phyloP scores from a whole-genome alignment of 1,139 yeast genomes.

The Hemisphaericaspora xylanilytica region DNA sequence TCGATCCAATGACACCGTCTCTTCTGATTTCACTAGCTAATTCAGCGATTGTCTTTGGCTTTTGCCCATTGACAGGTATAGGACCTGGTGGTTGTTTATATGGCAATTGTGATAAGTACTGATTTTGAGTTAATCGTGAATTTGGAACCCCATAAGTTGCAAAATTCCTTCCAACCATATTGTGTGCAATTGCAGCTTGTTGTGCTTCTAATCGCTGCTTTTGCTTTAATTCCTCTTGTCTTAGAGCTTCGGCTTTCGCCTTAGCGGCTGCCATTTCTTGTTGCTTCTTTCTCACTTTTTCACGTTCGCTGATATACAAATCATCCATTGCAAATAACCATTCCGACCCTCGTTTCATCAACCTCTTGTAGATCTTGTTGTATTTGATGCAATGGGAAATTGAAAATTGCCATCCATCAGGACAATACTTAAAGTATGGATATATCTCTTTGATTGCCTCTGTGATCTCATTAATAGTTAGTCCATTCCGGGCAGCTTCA shows the following conservation, averaged over 20 bases:
- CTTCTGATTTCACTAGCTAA: slow-evolving; percentile 54
- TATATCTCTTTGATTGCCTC: slow-evolving; percentile 82
- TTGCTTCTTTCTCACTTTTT: slow-evolving; percentile 67
- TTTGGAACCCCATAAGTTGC: slow-evolving; percentile 26
- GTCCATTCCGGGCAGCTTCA: slow-evolving; percentile 53
- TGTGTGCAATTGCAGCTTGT: slow-evolving; percentile 26
- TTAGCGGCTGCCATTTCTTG: slow-evolving; percentile 59
- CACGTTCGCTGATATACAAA: slow-evolving; percentile 76
- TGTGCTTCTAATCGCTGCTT: slow-evolving; percentile 35
- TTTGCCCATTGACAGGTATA: slow-evolving; percentile 18
- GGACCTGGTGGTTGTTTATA: slow-evolving; percentile 18
- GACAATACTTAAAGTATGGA: slow-evolving; percentile 90
- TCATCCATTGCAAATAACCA: slow-evolving; percentile 95
- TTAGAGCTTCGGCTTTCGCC: slow-evolving; percentile 55
- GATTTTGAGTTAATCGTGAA: slow-evolving; percentile 24
- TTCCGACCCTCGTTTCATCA: slow-evolving; percentile 61
- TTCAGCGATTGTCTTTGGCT: slow-evolving; percentile 53
- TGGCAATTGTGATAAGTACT: slow-evolving; percentile 23
- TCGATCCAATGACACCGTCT: slow-evolving; percentile 29
- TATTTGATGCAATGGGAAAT: slow-evolving; percentile 85
- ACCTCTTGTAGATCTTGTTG: slow-evolving; percentile 78
- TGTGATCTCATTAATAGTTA: slow-evolving; percentile 82
- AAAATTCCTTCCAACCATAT: slow-evolving; percentile 27
- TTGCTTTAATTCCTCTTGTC: slow-evolving; percentile 51
- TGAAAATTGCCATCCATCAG: slow-evolving; percentile 97